A percentile compares a stretch with the other conserved stretches of the same genome.
These are phyloP conservation scores for Dicorynia guianensis DNA, from an alignment of 306 rosid species.

Conservation along the genomic window DNA sequence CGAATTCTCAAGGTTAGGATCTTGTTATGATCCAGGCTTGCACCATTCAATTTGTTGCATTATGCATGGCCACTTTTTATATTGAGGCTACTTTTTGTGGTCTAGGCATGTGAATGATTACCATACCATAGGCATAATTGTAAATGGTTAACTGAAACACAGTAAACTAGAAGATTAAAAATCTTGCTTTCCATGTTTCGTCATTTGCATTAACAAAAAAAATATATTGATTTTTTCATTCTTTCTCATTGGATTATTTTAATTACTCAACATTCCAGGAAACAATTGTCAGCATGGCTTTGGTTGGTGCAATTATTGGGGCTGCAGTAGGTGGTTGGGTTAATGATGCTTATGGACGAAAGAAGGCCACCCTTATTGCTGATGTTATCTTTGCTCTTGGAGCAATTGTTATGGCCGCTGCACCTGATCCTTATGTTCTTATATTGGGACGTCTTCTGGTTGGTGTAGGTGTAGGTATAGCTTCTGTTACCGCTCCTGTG, in stretches of 20 bases:
- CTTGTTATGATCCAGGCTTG: not conserved
- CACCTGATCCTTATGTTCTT: slow-evolving; percentile 85
- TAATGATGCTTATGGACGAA: slow-evolving; percentile 67
- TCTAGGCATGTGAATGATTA: not conserved
- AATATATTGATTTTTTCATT: not conserved
- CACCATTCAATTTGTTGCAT: not conserved
- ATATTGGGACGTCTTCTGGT: slow-evolving; percentile 77
- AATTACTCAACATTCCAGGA: slow-evolving; percentile 59
- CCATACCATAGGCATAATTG: not conserved
- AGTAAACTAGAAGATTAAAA: not conserved
- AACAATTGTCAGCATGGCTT: slow-evolving; percentile 57
- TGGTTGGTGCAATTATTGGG: slow-evolving; percentile 66
- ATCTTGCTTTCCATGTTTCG: not conserved
- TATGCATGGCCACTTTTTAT: not conserved
- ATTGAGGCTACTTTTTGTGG: not conserved
- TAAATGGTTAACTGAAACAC: not conserved
- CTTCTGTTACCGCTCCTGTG: slow-evolving; percentile 91
- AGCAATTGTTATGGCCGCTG: slow-evolving; percentile 82
- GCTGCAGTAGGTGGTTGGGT: slow-evolving; percentile 70
- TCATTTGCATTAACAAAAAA: not conserved
- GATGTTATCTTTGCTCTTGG: slow-evolving; percentile 77
- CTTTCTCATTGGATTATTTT: slow-evolving; percentile 1
- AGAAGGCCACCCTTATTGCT: slow-evolving; percentile 88
- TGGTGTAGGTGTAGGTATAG: slow-evolving; percentile 85
- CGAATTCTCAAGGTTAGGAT: slow-evolving; percentile 32